These are phyloP conservation scores for Lactuca saligna DNA, from an alignment of 129 eudicot species.

Conservation along the genomic window DNA sequence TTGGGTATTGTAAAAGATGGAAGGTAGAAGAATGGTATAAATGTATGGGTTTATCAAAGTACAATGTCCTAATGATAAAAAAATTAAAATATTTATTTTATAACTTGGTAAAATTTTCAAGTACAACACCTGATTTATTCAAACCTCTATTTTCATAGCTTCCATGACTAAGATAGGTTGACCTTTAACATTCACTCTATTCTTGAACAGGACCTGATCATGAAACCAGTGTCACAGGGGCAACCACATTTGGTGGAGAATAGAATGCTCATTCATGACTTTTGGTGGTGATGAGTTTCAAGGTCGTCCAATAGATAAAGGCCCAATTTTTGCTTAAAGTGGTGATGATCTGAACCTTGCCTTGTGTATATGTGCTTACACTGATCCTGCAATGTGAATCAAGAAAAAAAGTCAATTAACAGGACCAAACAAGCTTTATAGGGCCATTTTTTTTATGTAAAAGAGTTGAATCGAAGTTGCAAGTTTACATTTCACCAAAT, in stretches of 20 bases:
- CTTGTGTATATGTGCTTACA: conserved; percentile 74
- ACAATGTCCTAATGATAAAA: no score
- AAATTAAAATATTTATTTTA: no score
- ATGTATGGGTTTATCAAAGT: no score
- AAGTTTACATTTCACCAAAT: no score
- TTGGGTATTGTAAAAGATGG: no score
- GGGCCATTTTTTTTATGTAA: no score
- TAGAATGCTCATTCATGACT: conserved; percentile 47
- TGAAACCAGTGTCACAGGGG: conserved; percentile 97
- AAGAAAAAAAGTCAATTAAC: not conserved
- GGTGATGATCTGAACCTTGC: conserved; percentile 74
- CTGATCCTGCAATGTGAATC: conserved; percentile 52
- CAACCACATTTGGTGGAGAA: conserved; percentile 64
- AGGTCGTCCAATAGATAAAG: conserved; percentile 55
- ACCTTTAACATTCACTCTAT: conserved; percentile 67
- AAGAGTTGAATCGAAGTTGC: no score
- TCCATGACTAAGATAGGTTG: conserved; percentile 91
- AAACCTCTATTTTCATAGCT: conserved; percentile 99
- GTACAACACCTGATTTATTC: not conserved
- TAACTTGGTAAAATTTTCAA: no score
- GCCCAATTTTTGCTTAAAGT: conserved; percentile 57
- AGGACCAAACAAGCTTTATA: no score
- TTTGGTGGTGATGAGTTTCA: conserved; percentile 48
- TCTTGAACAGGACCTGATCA: conserved; percentile 68
- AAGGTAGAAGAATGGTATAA: no score